Percentiles rank a stretch among this genome's conserved stretches.
Conservation (phyloP, 257 asterid species). For the Solanum bulbocastanum region DNA sequence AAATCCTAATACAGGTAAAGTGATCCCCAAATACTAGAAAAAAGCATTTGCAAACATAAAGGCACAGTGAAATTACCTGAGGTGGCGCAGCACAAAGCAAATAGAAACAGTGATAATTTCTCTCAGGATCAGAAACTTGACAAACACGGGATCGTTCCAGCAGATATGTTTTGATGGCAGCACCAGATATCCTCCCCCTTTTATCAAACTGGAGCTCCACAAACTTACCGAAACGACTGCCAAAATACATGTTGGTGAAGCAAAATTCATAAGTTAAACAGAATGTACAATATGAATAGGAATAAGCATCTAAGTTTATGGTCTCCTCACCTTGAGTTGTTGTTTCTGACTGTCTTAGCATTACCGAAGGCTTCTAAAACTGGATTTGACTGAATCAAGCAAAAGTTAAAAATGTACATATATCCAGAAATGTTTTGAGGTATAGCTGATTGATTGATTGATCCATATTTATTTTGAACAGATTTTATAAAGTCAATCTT, state of each 20-base stretch:
- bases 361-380: slow-evolving; percentile 93
- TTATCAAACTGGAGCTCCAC: slow-evolving; percentile 84
- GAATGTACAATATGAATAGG: background rate
- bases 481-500: background rate
- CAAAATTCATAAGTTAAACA: background rate
- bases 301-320: slow-evolving; percentile 1
- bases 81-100: slow-evolving; percentile 93
- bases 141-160: slow-evolving; percentile 93
- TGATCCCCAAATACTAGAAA: background rate
- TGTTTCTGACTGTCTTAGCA: slow-evolving; percentile 88
- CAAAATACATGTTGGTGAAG: background rate
- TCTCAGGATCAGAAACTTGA: slow-evolving; percentile 89
- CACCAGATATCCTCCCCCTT: slow-evolving; percentile 74
- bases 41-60: background rate
- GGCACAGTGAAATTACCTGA: slow-evolving; percentile 31
- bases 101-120: slow-evolving; percentile 91
- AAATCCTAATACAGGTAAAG: background rate
- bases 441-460: background rate
- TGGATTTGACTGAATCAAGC: slow-evolving; percentile 71
- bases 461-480: background rate
- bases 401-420: background rate
- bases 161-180: slow-evolving; percentile 89
- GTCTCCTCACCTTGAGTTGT: slow-evolving; percentile 64
- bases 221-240: slow-evolving; percentile 91
- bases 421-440: background rate